Percentiles rank a stretch among this genome's conserved stretches.
Conservation (phyloP, 208 protist species). For the Trypanosoma cruzi region DNA sequence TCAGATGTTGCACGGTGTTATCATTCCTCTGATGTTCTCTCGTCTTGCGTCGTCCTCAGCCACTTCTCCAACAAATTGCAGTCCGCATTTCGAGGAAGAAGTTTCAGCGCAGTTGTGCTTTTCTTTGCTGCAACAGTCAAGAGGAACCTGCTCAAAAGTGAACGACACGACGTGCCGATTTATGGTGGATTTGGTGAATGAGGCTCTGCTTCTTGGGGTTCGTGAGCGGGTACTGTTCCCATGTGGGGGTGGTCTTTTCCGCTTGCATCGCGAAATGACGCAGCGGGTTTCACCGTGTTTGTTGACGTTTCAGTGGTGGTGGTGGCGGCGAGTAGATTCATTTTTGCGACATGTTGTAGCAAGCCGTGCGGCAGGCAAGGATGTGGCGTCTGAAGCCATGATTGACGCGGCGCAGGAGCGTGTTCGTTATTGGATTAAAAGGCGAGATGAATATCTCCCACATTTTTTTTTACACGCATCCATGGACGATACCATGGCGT, state of each 20-base stretch:
- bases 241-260: conserved; percentile 11
- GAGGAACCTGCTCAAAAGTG: neutral
- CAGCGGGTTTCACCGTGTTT: conserved; percentile 3
- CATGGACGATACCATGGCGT: conserved; percentile 4
- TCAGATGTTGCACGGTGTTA: conserved; percentile 24
- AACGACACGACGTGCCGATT: conserved; percentile 14
- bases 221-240: conserved; percentile 11
- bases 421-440: conserved; percentile 14
- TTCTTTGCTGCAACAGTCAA: conserved; percentile 7
- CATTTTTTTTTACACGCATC: neutral
- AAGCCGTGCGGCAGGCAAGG: neutral
- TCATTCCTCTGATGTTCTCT: conserved; percentile 21
- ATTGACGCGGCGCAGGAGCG: conserved; percentile 10
- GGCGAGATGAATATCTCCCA: neutral
- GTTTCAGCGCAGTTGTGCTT: conserved; percentile 12
- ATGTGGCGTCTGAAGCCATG: neutral
- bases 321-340: conserved; percentile 13
- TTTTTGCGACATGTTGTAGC: neutral
- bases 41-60: neutral
- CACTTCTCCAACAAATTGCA: neutral
- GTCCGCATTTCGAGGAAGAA: neutral
- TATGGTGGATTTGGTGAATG: conserved; percentile 19
- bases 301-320: conserved; percentile 26
- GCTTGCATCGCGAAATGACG: conserved; percentile 12
- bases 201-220: conserved; percentile 18